Percentiles rank a stretch among this genome's conserved stretches.
Conservation (phyloP, 345 rosid genomes). For the Murraya paniculata region DNA sequence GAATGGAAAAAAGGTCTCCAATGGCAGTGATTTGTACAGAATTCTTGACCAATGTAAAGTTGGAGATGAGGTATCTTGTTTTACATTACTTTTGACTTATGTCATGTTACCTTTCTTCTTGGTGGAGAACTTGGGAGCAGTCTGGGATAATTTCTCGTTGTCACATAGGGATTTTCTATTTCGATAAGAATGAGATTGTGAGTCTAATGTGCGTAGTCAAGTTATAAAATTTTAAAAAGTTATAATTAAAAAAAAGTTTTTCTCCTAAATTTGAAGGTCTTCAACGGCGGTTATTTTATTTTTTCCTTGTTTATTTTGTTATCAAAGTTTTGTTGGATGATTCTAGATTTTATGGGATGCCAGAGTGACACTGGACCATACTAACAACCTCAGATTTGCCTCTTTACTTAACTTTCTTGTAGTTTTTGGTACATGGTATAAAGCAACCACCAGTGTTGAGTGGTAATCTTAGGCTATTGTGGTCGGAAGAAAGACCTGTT, state of each 20-base stretch:
- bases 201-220: neutral
- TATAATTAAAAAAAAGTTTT: neutral
- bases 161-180: neutral
- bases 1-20: conserved; percentile 67
- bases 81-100: neutral
- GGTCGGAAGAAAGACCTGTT: neutral
- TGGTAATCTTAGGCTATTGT: neutral
- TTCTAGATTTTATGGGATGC: neutral
- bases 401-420: neutral
- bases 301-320: neutral
- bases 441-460: neutral
- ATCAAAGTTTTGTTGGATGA: neutral
- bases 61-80: conserved; percentile 62
- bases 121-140: neutral
- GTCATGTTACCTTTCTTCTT: neutral
- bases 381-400: neutral
- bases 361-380: neutral
- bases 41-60: conserved; percentile 92
- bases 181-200: neutral
- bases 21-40: conserved; percentile 89
- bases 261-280: no score
- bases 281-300: neutral
- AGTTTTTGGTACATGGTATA: neutral
- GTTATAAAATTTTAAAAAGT: neutral
- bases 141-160: neutral